These are phyloP conservation scores for Leccinum imitatum DNA, from an alignment of 768 basidiomycete species.

Conservation along the genomic window DNA sequence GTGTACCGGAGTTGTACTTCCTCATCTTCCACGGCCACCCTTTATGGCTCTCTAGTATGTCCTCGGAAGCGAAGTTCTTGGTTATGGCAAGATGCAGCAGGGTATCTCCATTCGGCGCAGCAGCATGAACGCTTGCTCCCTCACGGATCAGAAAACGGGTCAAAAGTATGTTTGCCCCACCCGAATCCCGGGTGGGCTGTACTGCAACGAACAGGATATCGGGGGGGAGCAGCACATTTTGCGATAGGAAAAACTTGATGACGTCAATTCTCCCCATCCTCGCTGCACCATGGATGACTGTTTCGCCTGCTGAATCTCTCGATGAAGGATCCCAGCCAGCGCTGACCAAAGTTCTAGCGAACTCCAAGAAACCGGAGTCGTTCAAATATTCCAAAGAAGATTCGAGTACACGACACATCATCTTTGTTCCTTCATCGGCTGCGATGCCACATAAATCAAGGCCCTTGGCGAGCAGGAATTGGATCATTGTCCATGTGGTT, in stretches of 20 bases:
- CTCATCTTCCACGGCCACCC: neutral
- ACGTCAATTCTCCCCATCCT: neutral
- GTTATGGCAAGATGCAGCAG: neutral
- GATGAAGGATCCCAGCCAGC: slow-evolving; percentile 1
- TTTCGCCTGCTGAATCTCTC: neutral
- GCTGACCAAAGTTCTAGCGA: neutral
- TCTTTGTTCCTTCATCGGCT: neutral
- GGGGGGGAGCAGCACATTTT: neutral
- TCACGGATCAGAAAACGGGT: neutral
- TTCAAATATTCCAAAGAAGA: no score
- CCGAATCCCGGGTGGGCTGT: no score
- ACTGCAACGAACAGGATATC: neutral
- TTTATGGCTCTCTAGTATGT: neutral
- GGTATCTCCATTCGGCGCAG: neutral
- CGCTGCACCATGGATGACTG: neutral
- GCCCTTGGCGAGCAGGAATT: neutral
- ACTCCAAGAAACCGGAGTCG: neutral
- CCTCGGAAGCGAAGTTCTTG: neutral
- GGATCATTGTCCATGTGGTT: neutral
- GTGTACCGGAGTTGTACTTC: no score
- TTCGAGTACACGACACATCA: neutral
- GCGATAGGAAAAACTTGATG: slow-evolving; percentile 1
- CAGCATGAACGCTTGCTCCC: neutral
- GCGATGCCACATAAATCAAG: neutral
- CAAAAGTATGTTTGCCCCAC: neutral